Evolutionary conservation across 805 yeast genomes (phyloP).

Genomic region (Pichia kluyveri): DNA sequence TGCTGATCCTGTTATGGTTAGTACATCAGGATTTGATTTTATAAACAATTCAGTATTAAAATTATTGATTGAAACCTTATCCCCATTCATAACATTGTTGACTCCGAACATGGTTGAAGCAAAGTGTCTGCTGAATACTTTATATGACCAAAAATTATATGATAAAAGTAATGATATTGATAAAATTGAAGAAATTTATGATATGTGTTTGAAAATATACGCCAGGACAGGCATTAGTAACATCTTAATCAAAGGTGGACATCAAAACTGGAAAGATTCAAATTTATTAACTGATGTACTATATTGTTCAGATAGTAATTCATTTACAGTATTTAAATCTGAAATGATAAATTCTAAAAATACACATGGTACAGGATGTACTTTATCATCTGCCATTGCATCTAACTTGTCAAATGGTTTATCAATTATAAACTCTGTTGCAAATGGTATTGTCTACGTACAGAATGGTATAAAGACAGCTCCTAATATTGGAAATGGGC

Average conservation of each 20-base stretch:
- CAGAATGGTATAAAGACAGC: conserved; percentile 52
- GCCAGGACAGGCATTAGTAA: conserved; percentile 1
- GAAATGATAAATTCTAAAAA: conserved; percentile 22
- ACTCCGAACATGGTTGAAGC: conserved; percentile 80
- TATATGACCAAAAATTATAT: neutral
- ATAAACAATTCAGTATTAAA: conserved; percentile 30
- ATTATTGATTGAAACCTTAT: conserved; percentile 28
- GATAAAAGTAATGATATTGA: neutral
- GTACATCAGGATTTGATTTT: conserved; percentile 66
- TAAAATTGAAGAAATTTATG: conserved; percentile 1
- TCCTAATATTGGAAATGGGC: conserved; percentile 18
- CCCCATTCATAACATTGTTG: conserved; percentile 47
- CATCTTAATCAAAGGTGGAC: conserved; percentile 20
- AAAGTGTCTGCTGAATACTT: conserved; percentile 1
- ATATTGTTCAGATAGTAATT: neutral
- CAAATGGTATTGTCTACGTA: conserved; percentile 52
- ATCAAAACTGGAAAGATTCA: conserved; percentile 6
- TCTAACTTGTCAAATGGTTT: conserved; percentile 58
- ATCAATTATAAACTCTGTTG: conserved; percentile 39
- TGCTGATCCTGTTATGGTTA: conserved; percentile 79
- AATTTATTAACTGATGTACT: conserved; percentile 6
- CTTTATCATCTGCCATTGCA: conserved; percentile 73
- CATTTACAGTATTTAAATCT: conserved; percentile 1
- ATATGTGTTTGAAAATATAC: conserved; percentile 1
- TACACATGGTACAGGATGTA: conserved; percentile 90